Evolutionary conservation across 345 rosid genomes (phyloP), one percentile per base, ranked within the genome.

Genomic region (Firmiana major): DNA sequence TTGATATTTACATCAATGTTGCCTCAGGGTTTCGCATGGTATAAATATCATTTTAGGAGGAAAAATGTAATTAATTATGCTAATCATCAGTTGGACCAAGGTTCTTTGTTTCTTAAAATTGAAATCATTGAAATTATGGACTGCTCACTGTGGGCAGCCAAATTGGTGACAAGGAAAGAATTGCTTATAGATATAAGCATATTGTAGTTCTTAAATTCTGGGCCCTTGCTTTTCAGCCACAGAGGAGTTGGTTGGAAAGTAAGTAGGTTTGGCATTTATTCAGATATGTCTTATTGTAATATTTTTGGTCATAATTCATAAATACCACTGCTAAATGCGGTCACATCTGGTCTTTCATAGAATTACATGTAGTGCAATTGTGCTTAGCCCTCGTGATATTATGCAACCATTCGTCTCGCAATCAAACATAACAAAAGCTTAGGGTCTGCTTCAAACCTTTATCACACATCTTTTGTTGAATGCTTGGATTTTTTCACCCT

Each of bases 201-300:
- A 7, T 26, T 16, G 15, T 48, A 69, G 58, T 22, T 48, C 73
- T 51, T 48, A 15, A 7, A 26, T 49, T 28, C 58, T 16, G 58
- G 73, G n/a, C 22, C 22, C 15, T 68, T 15, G 11, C 17, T 43
- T 46, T 69, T 69, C 22, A 13, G 58, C 58, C 42, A 6, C 13
- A 69, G 63, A 12, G 53, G 36, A 24, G 63, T 26, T 71, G 43
- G 74, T 51, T 51, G 60, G 45, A 71, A 51, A 34, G 59, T 51
- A n/a, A 28, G 16, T 70, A 70, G 59, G 58, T 71, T 71, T 34
- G 26, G 31, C 74, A 49, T 71, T 17, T 49, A 12, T 71, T 71
- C 17, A 31, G 43, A 49, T 49, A 49, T 19, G 45, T 48, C 53
- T 15, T 48, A 48, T 3, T 9, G 24, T 71, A 43, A 22, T 69